Evolutionary conservation across 2,329 filamentous ascomycete genomes (phyloP).

Genomic region (Magnaporthales sp.): DNA sequence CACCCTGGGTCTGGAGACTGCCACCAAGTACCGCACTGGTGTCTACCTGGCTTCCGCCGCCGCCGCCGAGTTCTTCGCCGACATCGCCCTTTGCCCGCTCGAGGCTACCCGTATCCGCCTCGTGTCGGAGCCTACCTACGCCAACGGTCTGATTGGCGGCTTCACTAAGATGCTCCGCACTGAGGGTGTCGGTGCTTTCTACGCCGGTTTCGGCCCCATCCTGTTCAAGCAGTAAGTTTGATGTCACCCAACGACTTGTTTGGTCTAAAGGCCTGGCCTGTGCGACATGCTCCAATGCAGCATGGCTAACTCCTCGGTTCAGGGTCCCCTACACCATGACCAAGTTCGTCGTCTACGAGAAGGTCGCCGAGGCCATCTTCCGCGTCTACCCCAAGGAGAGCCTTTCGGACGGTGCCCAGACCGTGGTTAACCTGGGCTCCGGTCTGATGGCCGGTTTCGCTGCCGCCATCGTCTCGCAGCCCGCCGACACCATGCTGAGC

Average conservation of each 20-base stretch:
- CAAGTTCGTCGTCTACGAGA: conserved; percentile 84
- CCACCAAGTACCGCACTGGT: conserved; percentile 61
- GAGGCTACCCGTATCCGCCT: conserved; percentile 82
- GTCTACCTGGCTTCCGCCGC: conserved; percentile 61
- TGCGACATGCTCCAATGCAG: neutral
- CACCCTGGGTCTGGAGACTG: conserved; percentile 60
- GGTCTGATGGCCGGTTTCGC: conserved; percentile 57
- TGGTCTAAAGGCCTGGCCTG: too few species aligned
- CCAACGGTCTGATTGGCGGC: conserved; percentile 61
- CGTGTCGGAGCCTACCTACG: conserved; percentile 70
- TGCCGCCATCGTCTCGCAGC: conserved; percentile 72
- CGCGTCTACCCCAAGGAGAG: conserved; percentile 55
- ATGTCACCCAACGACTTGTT: neutral
- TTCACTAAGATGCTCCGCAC: conserved; percentile 66
- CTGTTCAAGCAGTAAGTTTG: conserved; percentile 63
- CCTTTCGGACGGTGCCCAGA: conserved; percentile 56
- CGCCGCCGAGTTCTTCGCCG: conserved; percentile 51
- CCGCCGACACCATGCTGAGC: conserved; percentile 77
- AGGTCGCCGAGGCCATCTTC: conserved; percentile 64
- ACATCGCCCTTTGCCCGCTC: conserved; percentile 72
- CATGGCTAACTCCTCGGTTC: conserved; percentile 10
- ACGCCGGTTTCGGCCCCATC: conserved; percentile 74
- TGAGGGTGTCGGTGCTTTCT: conserved; percentile 71
- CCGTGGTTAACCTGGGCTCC: conserved; percentile 53
- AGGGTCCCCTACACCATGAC: conserved; percentile 81